Percentiles rank a stretch among this genome's conserved stretches.
Evolutionary conservation across 139 green algal species (phyloP).

Genomic region (Yamagishiella unicocca): DNA sequence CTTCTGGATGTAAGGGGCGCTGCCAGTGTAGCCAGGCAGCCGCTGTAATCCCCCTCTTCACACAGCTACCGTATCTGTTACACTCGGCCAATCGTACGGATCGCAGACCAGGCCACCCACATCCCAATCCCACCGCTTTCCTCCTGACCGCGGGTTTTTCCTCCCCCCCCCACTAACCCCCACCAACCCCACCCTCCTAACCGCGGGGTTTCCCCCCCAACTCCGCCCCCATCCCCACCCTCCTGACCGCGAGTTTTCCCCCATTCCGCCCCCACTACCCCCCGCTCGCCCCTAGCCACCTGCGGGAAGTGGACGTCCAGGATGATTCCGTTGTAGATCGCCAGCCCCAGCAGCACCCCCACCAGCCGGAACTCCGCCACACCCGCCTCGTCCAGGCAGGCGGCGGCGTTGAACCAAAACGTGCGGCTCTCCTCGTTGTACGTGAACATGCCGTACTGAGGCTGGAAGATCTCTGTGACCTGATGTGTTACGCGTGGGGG

Average conservation of each 20-base stretch:
- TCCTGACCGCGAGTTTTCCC: too few relatives aligned
- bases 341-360: conserved; percentile 80
- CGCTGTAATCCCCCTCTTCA: too few relatives aligned
- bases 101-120: too few relatives aligned
- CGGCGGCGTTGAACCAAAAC: conserved; percentile 66
- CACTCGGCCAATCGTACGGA: too few relatives aligned
- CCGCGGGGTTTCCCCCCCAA: too few relatives aligned
- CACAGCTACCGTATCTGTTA: too few relatives aligned
- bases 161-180: too few relatives aligned
- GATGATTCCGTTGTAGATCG: conserved; percentile 88
- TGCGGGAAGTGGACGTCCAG: conserved; percentile 84
- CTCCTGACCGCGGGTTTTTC: too few relatives aligned
- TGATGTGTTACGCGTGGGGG: background rate
- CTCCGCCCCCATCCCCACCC: background rate
- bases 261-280: background rate
- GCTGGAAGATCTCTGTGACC: conserved; percentile 64
- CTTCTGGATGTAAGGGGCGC: too few relatives aligned
- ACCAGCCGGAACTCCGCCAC: conserved; percentile 68
- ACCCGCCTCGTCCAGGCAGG: background rate
- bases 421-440: conserved; percentile 75
- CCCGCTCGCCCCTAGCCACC: conserved; percentile 15
- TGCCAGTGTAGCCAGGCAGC: too few relatives aligned
- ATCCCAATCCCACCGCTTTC: too few relatives aligned
- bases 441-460: conserved; percentile 89
- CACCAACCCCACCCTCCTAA: too few relatives aligned